Evolutionary conservation across 495 filamentous ascomycete species (phyloP).

Genomic region (Penicillium tannophilum): DNA sequence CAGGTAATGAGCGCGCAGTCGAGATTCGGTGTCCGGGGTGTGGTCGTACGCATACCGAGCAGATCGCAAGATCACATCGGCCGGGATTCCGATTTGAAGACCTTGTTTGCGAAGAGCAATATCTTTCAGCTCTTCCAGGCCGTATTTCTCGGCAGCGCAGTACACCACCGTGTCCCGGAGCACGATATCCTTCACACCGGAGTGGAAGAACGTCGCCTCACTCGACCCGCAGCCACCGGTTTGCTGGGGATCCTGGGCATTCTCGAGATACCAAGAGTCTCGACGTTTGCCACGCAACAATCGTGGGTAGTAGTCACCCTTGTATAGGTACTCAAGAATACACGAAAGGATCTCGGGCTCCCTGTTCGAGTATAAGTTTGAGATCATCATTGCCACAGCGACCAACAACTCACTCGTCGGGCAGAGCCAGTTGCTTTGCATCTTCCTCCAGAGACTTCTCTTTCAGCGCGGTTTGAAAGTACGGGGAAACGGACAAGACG

Average conservation of each 20-base stretch:
- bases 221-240: constrained; percentile 63
- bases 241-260: constrained; percentile 44
- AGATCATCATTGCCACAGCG: background rate
- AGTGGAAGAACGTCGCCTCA: constrained; percentile 73
- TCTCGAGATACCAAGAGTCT: constrained; percentile 71
- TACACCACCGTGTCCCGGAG: constrained; percentile 91
- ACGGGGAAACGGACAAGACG: constrained; percentile 60
- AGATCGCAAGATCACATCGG: constrained; percentile 83
- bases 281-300: constrained; percentile 50
- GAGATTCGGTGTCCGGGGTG: constrained; percentile 86
- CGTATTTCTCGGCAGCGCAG: constrained; percentile 84
- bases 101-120: constrained; percentile 92
- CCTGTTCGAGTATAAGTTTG: constrained; percentile 27
- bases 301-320: constrained; percentile 68
- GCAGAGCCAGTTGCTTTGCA: constrained; percentile 58
- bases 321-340: constrained; percentile 71
- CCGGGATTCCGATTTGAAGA: constrained; percentile 80
- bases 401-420: constrained; percentile 52
- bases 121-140: constrained; percentile 81
- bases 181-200: constrained; percentile 67
- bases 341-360: constrained; percentile 68
- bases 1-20: constrained; percentile 90
- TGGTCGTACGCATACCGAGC: constrained; percentile 93
- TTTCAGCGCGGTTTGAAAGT: constrained; percentile 56
- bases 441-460: constrained; percentile 59